Evolutionary conservation across 2,329 filamentous ascomycete genomes (phyloP), one percentile per base, ranked within the genome.

Genomic region (Cordyceps javanica): DNA sequence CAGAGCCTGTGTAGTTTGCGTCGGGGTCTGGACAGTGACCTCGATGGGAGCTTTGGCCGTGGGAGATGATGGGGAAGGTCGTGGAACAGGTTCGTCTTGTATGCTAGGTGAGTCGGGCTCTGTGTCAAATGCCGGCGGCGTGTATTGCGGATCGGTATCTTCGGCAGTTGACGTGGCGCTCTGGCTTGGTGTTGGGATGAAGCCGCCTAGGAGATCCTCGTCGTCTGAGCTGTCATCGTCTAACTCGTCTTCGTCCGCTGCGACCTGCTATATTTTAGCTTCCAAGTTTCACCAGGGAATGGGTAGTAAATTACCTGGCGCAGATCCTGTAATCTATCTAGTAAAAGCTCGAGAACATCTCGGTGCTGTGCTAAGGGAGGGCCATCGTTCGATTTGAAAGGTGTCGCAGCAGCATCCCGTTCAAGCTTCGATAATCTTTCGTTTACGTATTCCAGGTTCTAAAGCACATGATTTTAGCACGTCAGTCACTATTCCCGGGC

Each of bases 381-480:
- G n/a, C 25, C 55, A 14, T 36, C 25, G 21, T 34, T 44, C 4
- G 36, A 32, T 21, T 36, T 50, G 41, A 44, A 51, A 3, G 55
- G 21, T 14, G 30, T 19, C 25, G 55, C 21, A 5, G 45, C 71
- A 6, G 83, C 79, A 63, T 88, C 83, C 64, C 90, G 87, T 68
- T 91, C 89, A 42, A 91, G 79, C 59, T 80, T 85, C 21, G 87
- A 80, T 57, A 92, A 82, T 30, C 89, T 78, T 0, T 78, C 80
- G 41, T 85, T 83, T 21, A 89, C 89, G 68, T 89, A 83, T 63
- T 88, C 82, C 60, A 93, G 76, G 65, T 91, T 92, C 83, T 57
- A 26, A 9, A 28, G 6, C n/a, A 3, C 23, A 5, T 21, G 75
- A 84, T 81, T 62, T 79, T 77, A 62, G 73, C 73, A 30, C 79